Evolutionary conservation across 345 rosid genomes (phyloP), one percentile per base, ranked within the genome.

Genomic region (Syzygium aromaticum): DNA sequence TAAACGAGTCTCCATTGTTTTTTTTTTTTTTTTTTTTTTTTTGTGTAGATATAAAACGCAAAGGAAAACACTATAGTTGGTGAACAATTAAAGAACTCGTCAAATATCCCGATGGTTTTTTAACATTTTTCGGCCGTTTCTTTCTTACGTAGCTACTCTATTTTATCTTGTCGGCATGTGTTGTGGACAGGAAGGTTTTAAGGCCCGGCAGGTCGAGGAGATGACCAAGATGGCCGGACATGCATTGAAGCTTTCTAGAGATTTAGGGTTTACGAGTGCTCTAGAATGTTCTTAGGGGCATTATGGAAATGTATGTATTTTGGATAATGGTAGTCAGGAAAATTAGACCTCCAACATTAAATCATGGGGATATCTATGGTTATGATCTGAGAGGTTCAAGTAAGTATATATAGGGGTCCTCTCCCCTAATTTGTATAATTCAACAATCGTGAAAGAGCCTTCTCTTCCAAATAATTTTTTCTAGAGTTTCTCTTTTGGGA

Each of bases 351-450:
- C 15, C 6, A 7, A 8, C 0, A n/a, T 59, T 27, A 59, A 11
- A 59, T 59, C 30, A 27, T 59, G 64, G 8, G 16, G 30, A 11
- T 16, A n/a, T 61, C 19, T n/a, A 61, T n/a, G 28, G 33, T 61
- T 61, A 27, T 61, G n/a, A 61, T 61, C n/a, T n/a, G n/a, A n/a
- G n/a, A n/a, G n/a, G n/a, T n/a, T n/a, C n/a, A n/a, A n/a, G n/a
- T n/a, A n/a, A n/a, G n/a, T n/a, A n/a, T n/a, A n/a, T n/a, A n/a
- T n/a, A n/a, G n/a, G n/a, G 28, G 27, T 61, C 33, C 5, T n/a
- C 19, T n/a, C 57, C 73, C 15, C 6, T 61, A 0, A 27, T n/a
- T 61, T 61, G 0, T 61, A 3, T n/a, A 0, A 0, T n/a, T n/a
- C 19, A 0, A 61, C 9, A 1, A 0, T 6, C n/a, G 13, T n/a